These are phyloP conservation scores for Astrothelium subdiscretum DNA, from an alignment of 495 filamentous ascomycete species.

Conservation along the genomic window DNA sequence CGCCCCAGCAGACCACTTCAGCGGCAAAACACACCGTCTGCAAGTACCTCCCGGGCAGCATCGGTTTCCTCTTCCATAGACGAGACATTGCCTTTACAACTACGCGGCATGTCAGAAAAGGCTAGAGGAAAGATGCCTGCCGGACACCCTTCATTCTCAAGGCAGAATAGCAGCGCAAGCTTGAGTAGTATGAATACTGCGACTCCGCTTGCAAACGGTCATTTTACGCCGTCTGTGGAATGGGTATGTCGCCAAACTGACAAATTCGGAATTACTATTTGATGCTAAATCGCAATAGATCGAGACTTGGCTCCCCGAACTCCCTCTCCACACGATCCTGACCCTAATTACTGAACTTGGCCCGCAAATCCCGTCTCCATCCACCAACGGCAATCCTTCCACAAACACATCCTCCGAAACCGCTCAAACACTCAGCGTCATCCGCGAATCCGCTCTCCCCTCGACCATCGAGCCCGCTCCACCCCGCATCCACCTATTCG, in stretches of 20 bases:
- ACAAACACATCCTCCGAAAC: slow-evolving; percentile 30
- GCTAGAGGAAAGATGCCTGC: slow-evolving; percentile 95
- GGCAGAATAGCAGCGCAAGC: slow-evolving; percentile 85
- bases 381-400: slow-evolving; percentile 24
- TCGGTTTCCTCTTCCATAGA: slow-evolving; percentile 65
- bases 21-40: slow-evolving; percentile 36
- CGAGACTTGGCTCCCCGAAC: slow-evolving; percentile 83
- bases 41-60: slow-evolving; percentile 55
- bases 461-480: background rate
- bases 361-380: slow-evolving; percentile 35
- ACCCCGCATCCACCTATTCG: slow-evolving; percentile 56
- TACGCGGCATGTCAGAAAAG: slow-evolving; percentile 97
- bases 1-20: background rate
- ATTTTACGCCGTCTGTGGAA: slow-evolving; percentile 65
- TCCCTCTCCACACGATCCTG: slow-evolving; percentile 84
- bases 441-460: background rate
- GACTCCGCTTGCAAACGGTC: slow-evolving; percentile 37
- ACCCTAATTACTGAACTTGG: slow-evolving; percentile 55
- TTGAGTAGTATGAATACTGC: slow-evolving; percentile 54
- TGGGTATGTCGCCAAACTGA: slow-evolving; percentile 43
- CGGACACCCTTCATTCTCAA: slow-evolving; percentile 66
- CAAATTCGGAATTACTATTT: background rate
- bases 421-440: slow-evolving; percentile 6
- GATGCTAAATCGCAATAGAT: slow-evolving; percentile 45
- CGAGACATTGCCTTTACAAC: slow-evolving; percentile 72